Evolutionary conservation across 192 early-diverging fungal genomes (phyloP).

Genomic region (Podila horticola): DNA sequence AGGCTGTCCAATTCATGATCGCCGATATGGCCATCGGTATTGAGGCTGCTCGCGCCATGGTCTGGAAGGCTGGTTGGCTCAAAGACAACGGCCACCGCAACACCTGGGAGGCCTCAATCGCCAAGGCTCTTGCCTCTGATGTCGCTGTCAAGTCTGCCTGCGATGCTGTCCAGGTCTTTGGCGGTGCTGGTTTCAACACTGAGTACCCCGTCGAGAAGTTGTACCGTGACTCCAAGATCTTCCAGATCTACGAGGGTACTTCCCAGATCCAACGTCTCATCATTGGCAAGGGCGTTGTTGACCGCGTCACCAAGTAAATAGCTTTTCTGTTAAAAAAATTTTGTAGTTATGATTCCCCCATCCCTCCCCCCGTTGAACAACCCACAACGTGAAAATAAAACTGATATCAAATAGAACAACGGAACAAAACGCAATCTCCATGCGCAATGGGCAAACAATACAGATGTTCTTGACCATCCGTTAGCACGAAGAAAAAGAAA

Average conservation of each 20-base stretch:
- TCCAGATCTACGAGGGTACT: conserved; percentile 98
- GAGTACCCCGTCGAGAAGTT: conserved; percentile 98
- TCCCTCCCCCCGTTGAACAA: too few species aligned
- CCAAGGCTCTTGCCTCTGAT: conserved; percentile 89
- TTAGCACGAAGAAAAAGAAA: background rate
- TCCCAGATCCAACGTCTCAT: conserved; percentile 95
- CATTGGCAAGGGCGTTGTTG: conserved; percentile 85
- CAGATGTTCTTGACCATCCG: too few species aligned
- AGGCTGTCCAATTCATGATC: conserved; percentile 93
- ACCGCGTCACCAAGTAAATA: conserved; percentile 57
- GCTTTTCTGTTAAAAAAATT: too few species aligned
- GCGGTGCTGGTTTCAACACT: conserved; percentile 83
- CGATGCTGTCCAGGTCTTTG: conserved; percentile 97
- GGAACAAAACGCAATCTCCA: too few species aligned
- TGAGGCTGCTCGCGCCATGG: conserved; percentile 88
- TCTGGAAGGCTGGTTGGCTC: conserved; percentile 85
- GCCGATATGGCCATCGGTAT: conserved; percentile 97
- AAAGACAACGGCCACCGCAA: conserved; percentile 89
- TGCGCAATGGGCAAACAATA: too few species aligned
- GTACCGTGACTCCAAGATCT: conserved; percentile 94
- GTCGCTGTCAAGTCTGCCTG: conserved; percentile 83
- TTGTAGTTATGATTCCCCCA: too few species aligned
- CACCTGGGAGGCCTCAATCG: conserved; percentile 95
- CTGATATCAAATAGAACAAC: too few species aligned
- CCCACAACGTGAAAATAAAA: too few species aligned